Percentiles rank a stretch among this genome's conserved stretches.
phyloP scores from a whole-genome alignment of 768 basidiomycete species.

The Lactarius psammicola region DNA sequence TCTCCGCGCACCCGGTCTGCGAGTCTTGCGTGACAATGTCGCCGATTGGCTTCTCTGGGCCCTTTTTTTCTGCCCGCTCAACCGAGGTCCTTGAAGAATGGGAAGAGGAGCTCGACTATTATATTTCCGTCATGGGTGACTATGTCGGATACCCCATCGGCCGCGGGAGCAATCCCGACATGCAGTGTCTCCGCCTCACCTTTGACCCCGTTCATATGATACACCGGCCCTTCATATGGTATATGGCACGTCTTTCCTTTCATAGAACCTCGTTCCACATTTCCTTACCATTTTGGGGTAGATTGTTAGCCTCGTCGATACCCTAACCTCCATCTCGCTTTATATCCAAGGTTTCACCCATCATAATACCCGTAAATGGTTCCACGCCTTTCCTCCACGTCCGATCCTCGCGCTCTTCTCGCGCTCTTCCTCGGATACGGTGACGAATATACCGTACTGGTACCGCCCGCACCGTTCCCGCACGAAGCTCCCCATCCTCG shows the following conservation, averaged over 20 bases:
- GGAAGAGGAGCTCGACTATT: slow-evolving; percentile 51
- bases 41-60: slow-evolving; percentile 67
- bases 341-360: slow-evolving; percentile 52
- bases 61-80: slow-evolving; percentile 47
- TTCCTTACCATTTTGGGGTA: slow-evolving; percentile 30
- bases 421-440: slow-evolving; percentile 35
- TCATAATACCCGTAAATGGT: slow-evolving; percentile 40
- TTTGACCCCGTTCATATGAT: slow-evolving; percentile 54
- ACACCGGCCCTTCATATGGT: slow-evolving; percentile 67
- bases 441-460: slow-evolving; percentile 44
- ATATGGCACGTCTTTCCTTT: slow-evolving; percentile 41
- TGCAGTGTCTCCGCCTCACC: slow-evolving; percentile 50
- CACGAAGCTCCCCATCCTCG: slow-evolving; percentile 53
- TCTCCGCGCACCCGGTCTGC: slow-evolving; percentile 33
- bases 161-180: slow-evolving; percentile 40
- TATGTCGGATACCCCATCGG: slow-evolving; percentile 43
- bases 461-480: slow-evolving; percentile 48
- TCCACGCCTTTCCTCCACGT: slow-evolving; percentile 54
- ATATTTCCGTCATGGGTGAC: slow-evolving; percentile 43
- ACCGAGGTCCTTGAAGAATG: slow-evolving; percentile 39
- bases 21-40: slow-evolving; percentile 47
- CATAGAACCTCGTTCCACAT: neutral
- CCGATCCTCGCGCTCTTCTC: slow-evolving; percentile 46
- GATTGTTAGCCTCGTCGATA: slow-evolving; percentile 56
- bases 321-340: slow-evolving; percentile 42